Base-by-base conservation (phyloP, 2,329 filamentous ascomycete genomes). In the Piedraia hortae region DNA sequence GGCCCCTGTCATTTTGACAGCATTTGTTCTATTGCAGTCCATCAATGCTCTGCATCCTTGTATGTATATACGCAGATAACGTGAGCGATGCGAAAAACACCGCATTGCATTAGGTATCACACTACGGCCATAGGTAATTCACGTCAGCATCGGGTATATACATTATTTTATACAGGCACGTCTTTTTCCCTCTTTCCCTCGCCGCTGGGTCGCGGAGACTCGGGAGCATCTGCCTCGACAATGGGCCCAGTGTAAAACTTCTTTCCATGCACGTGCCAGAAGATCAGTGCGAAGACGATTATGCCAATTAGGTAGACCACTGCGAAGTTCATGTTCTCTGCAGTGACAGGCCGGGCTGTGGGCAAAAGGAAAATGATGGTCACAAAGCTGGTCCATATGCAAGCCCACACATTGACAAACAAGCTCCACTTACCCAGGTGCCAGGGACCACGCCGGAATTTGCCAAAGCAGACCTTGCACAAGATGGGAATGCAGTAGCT, bases 251-350 rank as follows among this genome's bases (percentile, higher is more conserved):
- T 52, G 37, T 58, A 59, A 32, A 49, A 52, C 21, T 42, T 45
- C 21, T 44, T 43, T 17, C 54, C 55, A 4, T 36, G 31, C 22
- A 47, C 29, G 26, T 40, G 50, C 54, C 54, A 60, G 34, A 51
- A 58, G 7, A 41, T 17, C 10, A 42, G 29, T 0, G 55, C 41
- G 28, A 51, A 39, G 13, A 48, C 11, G 11, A 56, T 39, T 18
- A 59, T 54, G 17, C 46, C 46, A 4, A 36, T 45, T 17, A 59
- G 32, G 31, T 56, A 56, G 7, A 51, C 54, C 15, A 48, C 43
- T n/a, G 55, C 54, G 33, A 59, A 60, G 40, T 59, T 59, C 56
- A 60, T 60, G 46, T 52, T 26, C 13, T 46, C 41, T 6, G 51
- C 39, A 2, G 41, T 43, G 12, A 56, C 53, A 0, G 56, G 56